These are phyloP conservation scores for Prunus yedoensis DNA, from an alignment of 331 rosid species.

Conservation along the genomic window DNA sequence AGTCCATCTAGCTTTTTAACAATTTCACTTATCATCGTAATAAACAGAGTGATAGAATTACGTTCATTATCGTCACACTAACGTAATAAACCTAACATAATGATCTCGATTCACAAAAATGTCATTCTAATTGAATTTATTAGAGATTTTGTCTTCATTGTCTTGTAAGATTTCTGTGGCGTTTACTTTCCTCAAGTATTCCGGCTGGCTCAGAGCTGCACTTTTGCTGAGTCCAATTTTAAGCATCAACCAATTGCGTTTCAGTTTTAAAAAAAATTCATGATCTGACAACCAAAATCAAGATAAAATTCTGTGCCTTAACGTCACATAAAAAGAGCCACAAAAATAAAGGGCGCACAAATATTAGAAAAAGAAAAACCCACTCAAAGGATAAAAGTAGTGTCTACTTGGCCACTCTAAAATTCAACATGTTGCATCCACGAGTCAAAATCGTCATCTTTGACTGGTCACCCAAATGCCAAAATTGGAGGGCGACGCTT, in stretches of 20 bases:
- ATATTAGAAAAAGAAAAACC: too few species aligned
- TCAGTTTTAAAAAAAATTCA: background rate
- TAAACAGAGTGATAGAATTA: too few species aligned
- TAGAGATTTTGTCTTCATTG: background rate
- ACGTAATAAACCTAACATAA: too few species aligned
- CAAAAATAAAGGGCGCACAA: too few species aligned
- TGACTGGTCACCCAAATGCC: conserved; percentile 12
- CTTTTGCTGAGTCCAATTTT: background rate
- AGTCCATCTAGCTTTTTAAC: too few species aligned
- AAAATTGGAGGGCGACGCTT: background rate
- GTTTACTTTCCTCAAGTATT: background rate
- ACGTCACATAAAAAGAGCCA: background rate
- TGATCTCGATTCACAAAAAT: too few species aligned
- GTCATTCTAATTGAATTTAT: background rate
- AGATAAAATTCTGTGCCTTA: background rate
- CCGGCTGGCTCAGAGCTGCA: background rate
- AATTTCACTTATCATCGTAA: too few species aligned
- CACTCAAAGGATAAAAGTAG: too few species aligned
- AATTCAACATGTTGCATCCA: too few species aligned
- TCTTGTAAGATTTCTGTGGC: background rate
- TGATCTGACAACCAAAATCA: background rate
- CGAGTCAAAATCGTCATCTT: conserved; percentile 26
- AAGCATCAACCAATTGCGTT: background rate
- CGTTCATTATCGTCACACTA: too few species aligned
- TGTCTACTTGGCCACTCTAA: too few species aligned